Conservation (phyloP, 2,329 filamentous ascomycete species). For the Juglanconis oblonga region DNA sequence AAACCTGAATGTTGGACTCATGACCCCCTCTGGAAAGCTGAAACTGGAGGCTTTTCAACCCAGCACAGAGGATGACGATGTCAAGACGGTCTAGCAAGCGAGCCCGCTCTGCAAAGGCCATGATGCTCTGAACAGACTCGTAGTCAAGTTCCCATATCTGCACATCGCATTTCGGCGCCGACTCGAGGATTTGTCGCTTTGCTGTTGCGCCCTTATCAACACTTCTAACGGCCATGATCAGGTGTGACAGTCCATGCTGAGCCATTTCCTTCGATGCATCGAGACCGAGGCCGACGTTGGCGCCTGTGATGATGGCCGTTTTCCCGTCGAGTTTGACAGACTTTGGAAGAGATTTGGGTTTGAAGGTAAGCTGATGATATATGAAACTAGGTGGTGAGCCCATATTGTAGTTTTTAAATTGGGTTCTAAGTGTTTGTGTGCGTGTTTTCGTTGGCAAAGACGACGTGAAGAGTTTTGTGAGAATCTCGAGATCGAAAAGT, state of each 20-base stretch:
- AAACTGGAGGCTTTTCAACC: constrained; percentile 26
- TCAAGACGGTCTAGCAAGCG: constrained; percentile 37
- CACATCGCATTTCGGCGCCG: constrained; percentile 35
- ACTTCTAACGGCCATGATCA: constrained; percentile 48
- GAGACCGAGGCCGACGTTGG: background rate
- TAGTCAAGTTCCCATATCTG: constrained; percentile 52
- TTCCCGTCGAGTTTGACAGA: background rate
- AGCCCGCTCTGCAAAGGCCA: constrained; percentile 36
- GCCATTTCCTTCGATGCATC: background rate
- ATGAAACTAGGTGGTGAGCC: background rate
- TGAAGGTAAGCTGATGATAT: background rate
- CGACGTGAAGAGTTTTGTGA: no score
- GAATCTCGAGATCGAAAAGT: no score
- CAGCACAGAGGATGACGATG: constrained; percentile 45
- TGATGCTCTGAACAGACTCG: constrained; percentile 41
- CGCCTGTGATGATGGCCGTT: no score
- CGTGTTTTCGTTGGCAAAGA: background rate
- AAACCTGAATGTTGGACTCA: background rate
- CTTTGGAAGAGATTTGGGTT: background rate
- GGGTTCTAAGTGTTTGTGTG: background rate
- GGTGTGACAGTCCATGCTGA: constrained; percentile 33
- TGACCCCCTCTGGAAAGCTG: background rate
- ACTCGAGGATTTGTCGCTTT: constrained; percentile 20
- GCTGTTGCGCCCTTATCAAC: constrained; percentile 40
- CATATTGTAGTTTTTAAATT: no score